A percentile compares a stretch with the other conserved stretches of the same genome.
Evolutionary conservation across 768 basidiomycete species (phyloP).

Genomic region (Collybia nuda): DNA sequence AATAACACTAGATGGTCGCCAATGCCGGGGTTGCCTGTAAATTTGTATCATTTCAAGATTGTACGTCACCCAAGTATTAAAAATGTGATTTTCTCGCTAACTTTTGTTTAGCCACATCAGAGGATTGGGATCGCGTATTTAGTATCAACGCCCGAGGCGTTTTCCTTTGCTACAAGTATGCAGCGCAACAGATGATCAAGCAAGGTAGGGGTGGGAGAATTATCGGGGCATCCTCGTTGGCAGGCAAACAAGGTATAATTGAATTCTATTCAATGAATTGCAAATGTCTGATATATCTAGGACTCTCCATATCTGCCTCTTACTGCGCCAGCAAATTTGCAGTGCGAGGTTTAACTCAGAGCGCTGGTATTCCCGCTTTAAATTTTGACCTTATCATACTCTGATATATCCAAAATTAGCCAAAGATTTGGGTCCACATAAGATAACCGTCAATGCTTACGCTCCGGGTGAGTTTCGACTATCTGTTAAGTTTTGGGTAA

Average conservation of each 20-base stretch:
- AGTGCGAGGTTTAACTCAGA: conserved; percentile 20
- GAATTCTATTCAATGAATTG: background rate
- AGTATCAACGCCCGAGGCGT: conserved; percentile 29
- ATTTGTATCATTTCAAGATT: conserved; percentile 15
- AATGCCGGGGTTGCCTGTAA: conserved; percentile 24
- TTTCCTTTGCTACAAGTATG: conserved; percentile 36
- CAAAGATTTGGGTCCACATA: conserved; percentile 18
- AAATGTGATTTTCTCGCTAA: no score
- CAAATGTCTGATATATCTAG: background rate
- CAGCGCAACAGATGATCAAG: conserved; percentile 35
- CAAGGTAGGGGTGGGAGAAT: conserved; percentile 40
- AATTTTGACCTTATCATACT: background rate
- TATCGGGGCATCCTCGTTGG: conserved; percentile 36
- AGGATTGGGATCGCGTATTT: conserved; percentile 24
- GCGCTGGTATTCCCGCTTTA: conserved; percentile 9
- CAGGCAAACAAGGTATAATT: conserved; percentile 34
- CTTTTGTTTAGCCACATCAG: conserved; percentile 11
- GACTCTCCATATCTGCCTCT: conserved; percentile 5
- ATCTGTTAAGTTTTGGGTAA: no score
- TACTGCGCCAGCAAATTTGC: conserved; percentile 20
- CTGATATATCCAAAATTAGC: conserved; percentile 7
- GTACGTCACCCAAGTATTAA: conserved; percentile 5
- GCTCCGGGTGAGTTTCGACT: conserved; percentile 23
- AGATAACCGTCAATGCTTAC: conserved; percentile 36
- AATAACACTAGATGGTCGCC: conserved; percentile 24